Evolutionary conservation across 768 basidiomycete species (phyloP).

Genomic region (Hemileccinum rubropunctum): DNA sequence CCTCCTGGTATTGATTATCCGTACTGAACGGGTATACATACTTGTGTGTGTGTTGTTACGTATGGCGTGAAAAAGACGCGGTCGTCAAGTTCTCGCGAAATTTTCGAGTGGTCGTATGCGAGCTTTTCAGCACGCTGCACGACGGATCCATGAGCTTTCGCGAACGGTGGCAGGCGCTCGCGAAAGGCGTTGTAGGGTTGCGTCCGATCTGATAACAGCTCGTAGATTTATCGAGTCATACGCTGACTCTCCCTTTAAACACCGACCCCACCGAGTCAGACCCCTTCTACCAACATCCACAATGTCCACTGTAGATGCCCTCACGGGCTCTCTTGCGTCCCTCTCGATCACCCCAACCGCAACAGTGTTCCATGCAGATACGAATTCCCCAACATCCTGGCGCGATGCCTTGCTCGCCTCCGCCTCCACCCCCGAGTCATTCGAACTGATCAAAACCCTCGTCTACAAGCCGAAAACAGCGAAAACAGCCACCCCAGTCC

Average conservation of each 20-base stretch:
- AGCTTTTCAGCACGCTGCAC: constrained; percentile 22
- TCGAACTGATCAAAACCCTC: constrained; percentile 81
- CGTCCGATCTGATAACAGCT: constrained; percentile 20
- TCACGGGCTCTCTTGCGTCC: constrained; percentile 42
- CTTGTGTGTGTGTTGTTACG: too few relatives aligned
- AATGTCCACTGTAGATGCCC: constrained; percentile 36
- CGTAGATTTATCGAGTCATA: constrained; percentile 26
- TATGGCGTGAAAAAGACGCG: constrained; percentile 19
- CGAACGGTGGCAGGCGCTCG: constrained; percentile 8
- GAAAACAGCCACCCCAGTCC: constrained; percentile 81
- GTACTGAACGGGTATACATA: constrained; percentile 19
- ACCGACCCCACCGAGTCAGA: not conserved
- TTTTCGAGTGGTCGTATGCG: constrained; percentile 23
- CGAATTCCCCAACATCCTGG: constrained; percentile 76
- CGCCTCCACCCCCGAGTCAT: constrained; percentile 50
- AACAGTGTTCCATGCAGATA: constrained; percentile 53
- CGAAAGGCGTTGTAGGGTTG: constrained; percentile 8
- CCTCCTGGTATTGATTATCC: constrained; percentile 50
- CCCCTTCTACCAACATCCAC: constrained; percentile 13
- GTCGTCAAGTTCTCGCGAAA: constrained; percentile 11
- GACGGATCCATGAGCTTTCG: constrained; percentile 25
- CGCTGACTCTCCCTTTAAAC: constrained; percentile 14
- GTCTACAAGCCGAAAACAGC: constrained; percentile 97
- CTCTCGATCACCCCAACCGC: constrained; percentile 56
- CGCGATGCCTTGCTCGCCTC: constrained; percentile 61